phyloP scores from a whole-genome alignment of 2,329 filamentous ascomycete genomes.

The Penicillium sp. region DNA sequence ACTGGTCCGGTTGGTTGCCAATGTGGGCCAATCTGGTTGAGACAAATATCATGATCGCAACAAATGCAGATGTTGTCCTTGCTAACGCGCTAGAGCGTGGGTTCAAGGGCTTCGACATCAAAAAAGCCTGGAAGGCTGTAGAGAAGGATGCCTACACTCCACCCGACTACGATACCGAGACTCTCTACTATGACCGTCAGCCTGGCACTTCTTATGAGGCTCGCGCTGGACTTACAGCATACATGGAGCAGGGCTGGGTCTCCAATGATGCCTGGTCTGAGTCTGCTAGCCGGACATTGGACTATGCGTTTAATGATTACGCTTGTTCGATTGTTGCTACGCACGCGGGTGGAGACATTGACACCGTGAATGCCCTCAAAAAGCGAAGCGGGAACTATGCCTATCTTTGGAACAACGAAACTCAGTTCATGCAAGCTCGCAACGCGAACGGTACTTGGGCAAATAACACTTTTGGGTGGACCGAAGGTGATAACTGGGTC shows the following conservation, averaged over 20 bases:
- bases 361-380: slow-evolving; percentile 33
- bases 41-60: slow-evolving; percentile 54
- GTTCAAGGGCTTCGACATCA: slow-evolving; percentile 46
- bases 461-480: slow-evolving; percentile 48
- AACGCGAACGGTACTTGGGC: slow-evolving; percentile 51
- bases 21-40: slow-evolving; percentile 54
- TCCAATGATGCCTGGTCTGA: slow-evolving; percentile 51
- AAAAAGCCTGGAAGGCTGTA: slow-evolving; percentile 47
- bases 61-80: slow-evolving; percentile 50
- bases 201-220: slow-evolving; percentile 48
- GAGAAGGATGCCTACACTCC: slow-evolving; percentile 48
- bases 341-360: slow-evolving; percentile 36
- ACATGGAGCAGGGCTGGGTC: slow-evolving; percentile 48
- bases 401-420: slow-evolving; percentile 45
- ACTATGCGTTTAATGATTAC: slow-evolving; percentile 51
- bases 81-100: slow-evolving; percentile 49
- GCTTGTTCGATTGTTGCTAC: slow-evolving; percentile 46
- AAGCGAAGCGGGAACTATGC: slow-evolving; percentile 44
- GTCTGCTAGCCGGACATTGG: slow-evolving; percentile 48
- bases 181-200: slow-evolving; percentile 51
- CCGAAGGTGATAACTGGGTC: slow-evolving; percentile 52
- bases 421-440: slow-evolving; percentile 50
- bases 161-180: slow-evolving; percentile 45
- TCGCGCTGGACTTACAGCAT: slow-evolving; percentile 48
- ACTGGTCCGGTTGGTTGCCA: slow-evolving; percentile 49